Evolutionary conservation across 2,329 filamentous ascomycete species (phyloP).

Genomic region (Claviceps spartinae): DNA sequence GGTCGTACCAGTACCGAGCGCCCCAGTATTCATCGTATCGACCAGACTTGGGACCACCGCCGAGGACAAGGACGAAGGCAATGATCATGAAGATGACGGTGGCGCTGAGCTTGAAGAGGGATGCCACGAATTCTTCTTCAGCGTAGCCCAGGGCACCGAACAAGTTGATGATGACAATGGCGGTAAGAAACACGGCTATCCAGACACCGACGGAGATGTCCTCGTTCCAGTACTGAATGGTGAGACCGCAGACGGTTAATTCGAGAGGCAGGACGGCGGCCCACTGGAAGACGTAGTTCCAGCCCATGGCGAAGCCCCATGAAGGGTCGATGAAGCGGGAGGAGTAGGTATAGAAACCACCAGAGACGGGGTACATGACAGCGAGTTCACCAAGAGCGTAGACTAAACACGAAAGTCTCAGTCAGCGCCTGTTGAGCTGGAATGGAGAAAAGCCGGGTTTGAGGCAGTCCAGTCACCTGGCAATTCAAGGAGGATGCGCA

Average conservation of each 20-base stretch:
- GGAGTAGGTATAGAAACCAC: slow-evolving; percentile 46
- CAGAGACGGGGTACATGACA: slow-evolving; percentile 44
- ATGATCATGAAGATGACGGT: slow-evolving; percentile 47
- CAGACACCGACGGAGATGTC: slow-evolving; percentile 32
- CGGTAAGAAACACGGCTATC: slow-evolving; percentile 35
- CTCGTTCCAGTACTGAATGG: slow-evolving; percentile 35
- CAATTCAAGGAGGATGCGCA: too few species aligned
- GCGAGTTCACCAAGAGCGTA: slow-evolving; percentile 45
- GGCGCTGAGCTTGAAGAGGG: slow-evolving; percentile 38
- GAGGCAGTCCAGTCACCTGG: not conserved
- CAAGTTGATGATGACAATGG: slow-evolving; percentile 33
- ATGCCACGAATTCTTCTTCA: slow-evolving; percentile 40
- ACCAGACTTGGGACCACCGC: slow-evolving; percentile 42
- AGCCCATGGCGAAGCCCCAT: slow-evolving; percentile 41
- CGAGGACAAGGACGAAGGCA: slow-evolving; percentile 43
- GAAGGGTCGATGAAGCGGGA: slow-evolving; percentile 46
- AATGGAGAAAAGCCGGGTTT: not conserved
- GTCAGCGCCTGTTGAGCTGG: not conserved
- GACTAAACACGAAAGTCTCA: slow-evolving; percentile 16
- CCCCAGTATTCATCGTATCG: slow-evolving; percentile 34
- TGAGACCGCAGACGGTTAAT: slow-evolving; percentile 35
- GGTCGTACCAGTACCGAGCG: slow-evolving; percentile 34
- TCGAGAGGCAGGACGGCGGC: slow-evolving; percentile 32
- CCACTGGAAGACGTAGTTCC: slow-evolving; percentile 37
- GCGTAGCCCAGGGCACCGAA: slow-evolving; percentile 36